Conservation (phyloP, 306 rosid species). For the Betula pendula region DNA sequence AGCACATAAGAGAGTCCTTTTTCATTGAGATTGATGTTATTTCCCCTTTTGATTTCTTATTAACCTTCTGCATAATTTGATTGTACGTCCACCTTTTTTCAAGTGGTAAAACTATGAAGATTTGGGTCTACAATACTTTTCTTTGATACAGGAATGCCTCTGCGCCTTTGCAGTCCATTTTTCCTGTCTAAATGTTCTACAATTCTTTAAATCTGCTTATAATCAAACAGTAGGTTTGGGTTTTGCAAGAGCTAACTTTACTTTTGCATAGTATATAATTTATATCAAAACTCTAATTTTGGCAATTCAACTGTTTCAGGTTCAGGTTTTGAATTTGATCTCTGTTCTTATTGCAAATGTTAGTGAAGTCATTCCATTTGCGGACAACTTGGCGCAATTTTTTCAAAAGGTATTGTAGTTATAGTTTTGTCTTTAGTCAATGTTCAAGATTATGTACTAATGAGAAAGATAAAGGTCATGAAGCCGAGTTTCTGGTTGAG, state of each 20-base stretch:
- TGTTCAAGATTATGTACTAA: background rate
- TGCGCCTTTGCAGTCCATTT: background rate
- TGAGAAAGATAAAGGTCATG: background rate
- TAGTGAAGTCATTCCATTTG: constrained; percentile 72
- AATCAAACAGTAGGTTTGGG: constrained; percentile 14
- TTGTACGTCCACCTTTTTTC: background rate
- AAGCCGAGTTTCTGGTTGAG: constrained; percentile 19
- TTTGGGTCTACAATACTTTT: constrained; percentile 12
- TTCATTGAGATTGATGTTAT: background rate
- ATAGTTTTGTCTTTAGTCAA: constrained; percentile 13
- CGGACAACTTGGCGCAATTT: constrained; percentile 75
- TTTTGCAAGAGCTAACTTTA: constrained; percentile 14
- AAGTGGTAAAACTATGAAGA: background rate
- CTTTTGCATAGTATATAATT: constrained; percentile 12
- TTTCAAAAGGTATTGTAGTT: constrained; percentile 70
- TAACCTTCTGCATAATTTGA: background rate
- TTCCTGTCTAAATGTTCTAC: background rate
- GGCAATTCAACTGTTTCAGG: constrained; percentile 50
- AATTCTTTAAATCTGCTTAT: constrained; percentile 1
- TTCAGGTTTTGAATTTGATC: constrained; percentile 86
- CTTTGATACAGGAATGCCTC: constrained; percentile 12
- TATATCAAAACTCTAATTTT: constrained; percentile 11
- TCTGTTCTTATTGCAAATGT: constrained; percentile 77
- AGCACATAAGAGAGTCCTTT: constrained; percentile 2
- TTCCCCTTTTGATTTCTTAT: background rate